Evolutionary conservation across 257 asterid species (phyloP).

Genomic region (Petrea volubilis): DNA sequence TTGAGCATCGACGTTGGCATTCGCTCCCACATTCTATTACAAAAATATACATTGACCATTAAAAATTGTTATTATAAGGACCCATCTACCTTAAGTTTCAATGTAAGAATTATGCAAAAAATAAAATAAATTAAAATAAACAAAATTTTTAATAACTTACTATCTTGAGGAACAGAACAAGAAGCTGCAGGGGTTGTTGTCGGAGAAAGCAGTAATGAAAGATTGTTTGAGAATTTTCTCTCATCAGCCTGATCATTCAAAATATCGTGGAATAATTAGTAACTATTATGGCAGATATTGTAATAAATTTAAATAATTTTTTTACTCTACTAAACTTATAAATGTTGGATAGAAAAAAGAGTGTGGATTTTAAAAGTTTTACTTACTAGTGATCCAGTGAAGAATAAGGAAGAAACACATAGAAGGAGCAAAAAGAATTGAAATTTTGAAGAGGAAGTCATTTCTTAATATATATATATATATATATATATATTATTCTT

Average conservation of each 20-base stretch:
- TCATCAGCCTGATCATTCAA: constrained; percentile 3
- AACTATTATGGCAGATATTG: too few relatives aligned
- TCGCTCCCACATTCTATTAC: constrained; percentile 28
- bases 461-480: background rate
- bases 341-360: too few relatives aligned
- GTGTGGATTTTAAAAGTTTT: too few relatives aligned
- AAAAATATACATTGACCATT: too few relatives aligned
- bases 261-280: too few relatives aligned
- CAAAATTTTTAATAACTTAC: constrained; percentile 14
- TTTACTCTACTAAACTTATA: too few relatives aligned
- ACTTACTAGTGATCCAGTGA: constrained; percentile 28
- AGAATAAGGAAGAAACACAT: constrained; percentile 1
- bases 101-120: background rate
- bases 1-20: constrained; percentile 32
- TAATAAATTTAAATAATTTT: too few relatives aligned
- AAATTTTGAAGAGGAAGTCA: constrained; percentile 20
- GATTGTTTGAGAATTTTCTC: background rate
- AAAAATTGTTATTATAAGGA: too few relatives aligned
- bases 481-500: background rate
- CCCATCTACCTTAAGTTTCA: background rate
- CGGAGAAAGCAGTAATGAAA: background rate
- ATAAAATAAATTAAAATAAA: background rate
- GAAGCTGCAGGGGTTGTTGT: background rate
- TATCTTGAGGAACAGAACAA: constrained; percentile 11
- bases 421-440: constrained; percentile 16